These are phyloP conservation scores for Salix caprea DNA, from an alignment of 345 rosid species.

Conservation along the genomic window DNA sequence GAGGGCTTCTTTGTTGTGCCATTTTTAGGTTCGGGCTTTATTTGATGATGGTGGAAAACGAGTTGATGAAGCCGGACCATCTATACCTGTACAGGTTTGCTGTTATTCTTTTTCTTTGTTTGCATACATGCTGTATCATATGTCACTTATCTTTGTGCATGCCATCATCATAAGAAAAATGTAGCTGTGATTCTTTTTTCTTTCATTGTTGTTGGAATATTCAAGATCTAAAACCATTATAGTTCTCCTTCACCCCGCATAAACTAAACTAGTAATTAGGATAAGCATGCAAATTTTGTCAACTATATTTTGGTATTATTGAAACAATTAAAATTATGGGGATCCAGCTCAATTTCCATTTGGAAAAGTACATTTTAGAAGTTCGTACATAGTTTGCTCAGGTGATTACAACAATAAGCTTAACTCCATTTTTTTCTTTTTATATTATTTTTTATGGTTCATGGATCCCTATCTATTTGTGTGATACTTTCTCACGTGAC, in stretches of 20 bases:
- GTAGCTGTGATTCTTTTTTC: not conserved
- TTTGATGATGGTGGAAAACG: slow-evolving; percentile 74
- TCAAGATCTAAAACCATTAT: not conserved
- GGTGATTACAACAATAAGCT: not conserved
- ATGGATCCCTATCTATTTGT: not conserved
- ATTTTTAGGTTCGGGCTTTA: slow-evolving; percentile 79
- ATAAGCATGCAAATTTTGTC: not conserved
- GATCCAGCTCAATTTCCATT: not conserved
- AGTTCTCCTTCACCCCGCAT: not conserved
- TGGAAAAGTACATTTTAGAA: not conserved
- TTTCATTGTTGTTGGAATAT: not conserved
- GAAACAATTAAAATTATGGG: not conserved
- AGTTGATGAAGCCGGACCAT: slow-evolving; percentile 90
- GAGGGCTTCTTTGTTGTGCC: slow-evolving; percentile 11
- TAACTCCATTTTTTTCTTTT: not conserved
- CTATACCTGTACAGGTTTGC: slow-evolving; percentile 87
- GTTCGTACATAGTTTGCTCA: not conserved
- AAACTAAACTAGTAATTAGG: not conserved
- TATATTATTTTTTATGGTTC: not conserved
- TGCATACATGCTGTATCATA: not conserved
- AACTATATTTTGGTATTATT: not conserved
- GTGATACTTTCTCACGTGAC: not conserved
- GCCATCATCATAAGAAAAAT: not conserved
- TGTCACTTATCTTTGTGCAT: not conserved
- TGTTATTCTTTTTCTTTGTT: not conserved